Evolutionary conservation across 2,329 filamentous ascomycete genomes (phyloP), one percentile per base, ranked within the genome.

Genomic region (Stagonosporopsis cucurbitacearum): DNA sequence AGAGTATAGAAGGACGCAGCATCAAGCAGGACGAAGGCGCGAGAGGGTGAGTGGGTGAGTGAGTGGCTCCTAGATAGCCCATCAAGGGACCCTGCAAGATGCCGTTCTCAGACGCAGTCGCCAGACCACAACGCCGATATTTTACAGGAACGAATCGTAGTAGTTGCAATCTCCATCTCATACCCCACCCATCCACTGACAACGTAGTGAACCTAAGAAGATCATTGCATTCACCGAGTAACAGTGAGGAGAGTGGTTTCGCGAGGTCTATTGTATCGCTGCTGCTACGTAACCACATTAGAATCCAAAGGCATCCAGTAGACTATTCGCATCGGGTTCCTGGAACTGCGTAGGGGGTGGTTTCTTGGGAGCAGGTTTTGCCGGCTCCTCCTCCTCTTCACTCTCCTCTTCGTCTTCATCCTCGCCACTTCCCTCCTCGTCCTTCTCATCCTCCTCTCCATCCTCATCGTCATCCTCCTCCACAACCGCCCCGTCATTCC

Each of bases 251-350:
- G 3, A 23, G 11, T 22, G 15, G 6, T 5, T 1, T 22, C 17
- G 28, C 12, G 22, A 22, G 22, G 30, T 44, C 17, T 19, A 44
- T 32, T 44, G 32, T 23, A 33, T 19, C 15, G n/a, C n/a, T n/a
- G n/a, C 17, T 6, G 8, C 22, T 39, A 32, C 19, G 17, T 36
- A 42, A 42, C 19, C 7, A 9, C 2, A 17, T 46, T 69, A 98
- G 72, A 98, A 95, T 1, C 94, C 94, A 82, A 98, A 98, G 73
- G 86, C 93, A 80, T 98, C 94, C 66, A 98, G 81, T 70, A 99
- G 77, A 56, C 91, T 94, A 72, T 86, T 91, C 25, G 90, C 84
- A 78, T 96, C 92, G n/a, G 95, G 95, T 75, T 99, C 95, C 66
- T 96, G 84, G 73, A 98, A 98, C 60, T 88, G 87, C 19, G 89